Evolutionary conservation across 208 protist species (phyloP).

Genomic region (Trypanosoma caninum): DNA sequence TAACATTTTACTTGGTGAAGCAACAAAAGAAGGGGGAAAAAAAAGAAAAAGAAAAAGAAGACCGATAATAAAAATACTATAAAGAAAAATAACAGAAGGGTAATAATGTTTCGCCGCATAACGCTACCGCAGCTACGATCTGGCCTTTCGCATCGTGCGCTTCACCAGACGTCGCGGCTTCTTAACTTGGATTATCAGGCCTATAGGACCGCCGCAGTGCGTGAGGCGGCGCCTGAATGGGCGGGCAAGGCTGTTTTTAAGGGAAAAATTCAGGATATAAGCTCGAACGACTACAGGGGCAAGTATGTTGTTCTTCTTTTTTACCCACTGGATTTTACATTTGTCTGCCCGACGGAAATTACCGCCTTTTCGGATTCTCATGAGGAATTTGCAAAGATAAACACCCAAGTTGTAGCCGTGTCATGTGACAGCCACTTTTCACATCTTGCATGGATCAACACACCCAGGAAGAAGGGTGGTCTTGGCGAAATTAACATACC

Average conservation of each 20-base stretch:
- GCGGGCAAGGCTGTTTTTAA: conserved; percentile 93
- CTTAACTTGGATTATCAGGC: conserved; percentile 83
- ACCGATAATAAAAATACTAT: conserved; percentile 21
- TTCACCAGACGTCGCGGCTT: conserved; percentile 43
- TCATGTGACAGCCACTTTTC: conserved; percentile 93
- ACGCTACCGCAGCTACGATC: conserved; percentile 21
- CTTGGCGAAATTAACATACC: conserved; percentile 96
- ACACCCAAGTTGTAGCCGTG: conserved; percentile 89
- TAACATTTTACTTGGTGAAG: neutral
- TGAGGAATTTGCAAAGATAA: conserved; percentile 89
- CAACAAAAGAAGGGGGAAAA: neutral
- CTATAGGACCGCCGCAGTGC: conserved; percentile 76
- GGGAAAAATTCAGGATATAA: conserved; percentile 92
- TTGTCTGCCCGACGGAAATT: conserved; percentile 98
- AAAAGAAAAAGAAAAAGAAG: conserved; percentile 2
- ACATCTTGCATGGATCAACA: conserved; percentile 96
- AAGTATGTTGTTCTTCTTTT: conserved; percentile 96
- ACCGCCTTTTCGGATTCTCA: conserved; percentile 92
- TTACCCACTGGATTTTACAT: conserved; percentile 97
- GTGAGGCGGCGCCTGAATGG: conserved; percentile 88
- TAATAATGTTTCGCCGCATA: conserved; percentile 63
- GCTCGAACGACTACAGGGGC: conserved; percentile 88
- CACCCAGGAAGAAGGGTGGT: conserved; percentile 94
- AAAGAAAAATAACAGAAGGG: neutral
- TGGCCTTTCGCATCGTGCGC: conserved; percentile 30